phyloP scores from a whole-genome alignment of 1,284 basidiomycete species.

The Rugosomyces carneus region DNA sequence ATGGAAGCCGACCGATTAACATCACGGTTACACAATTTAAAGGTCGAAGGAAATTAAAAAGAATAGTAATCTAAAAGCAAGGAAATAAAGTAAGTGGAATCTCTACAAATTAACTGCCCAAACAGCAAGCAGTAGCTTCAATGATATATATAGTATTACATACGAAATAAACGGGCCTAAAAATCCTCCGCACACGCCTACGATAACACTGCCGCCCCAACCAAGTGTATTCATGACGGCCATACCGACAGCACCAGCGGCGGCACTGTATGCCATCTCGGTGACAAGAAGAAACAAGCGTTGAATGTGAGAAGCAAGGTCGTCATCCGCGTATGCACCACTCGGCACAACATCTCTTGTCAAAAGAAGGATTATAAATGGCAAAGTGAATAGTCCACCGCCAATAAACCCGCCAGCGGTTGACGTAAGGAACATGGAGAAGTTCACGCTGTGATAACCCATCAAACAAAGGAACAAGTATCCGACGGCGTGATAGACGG shows the following conservation, averaged over 20 bases:
- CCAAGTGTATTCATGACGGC: slow-evolving; percentile 3
- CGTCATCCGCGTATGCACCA: background rate
- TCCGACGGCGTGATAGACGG: slow-evolving; percentile 14
- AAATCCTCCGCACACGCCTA: slow-evolving; percentile 6
- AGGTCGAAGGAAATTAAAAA: background rate
- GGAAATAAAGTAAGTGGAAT: background rate
- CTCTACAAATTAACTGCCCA: background rate
- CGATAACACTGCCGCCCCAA: slow-evolving; percentile 2
- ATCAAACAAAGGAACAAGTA: slow-evolving; percentile 2
- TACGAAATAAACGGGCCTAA: slow-evolving; percentile 10
- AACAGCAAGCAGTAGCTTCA: slow-evolving; percentile 7
- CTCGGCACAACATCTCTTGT: background rate
- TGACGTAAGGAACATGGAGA: slow-evolving; percentile 3
- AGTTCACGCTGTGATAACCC: background rate
- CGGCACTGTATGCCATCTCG: slow-evolving; percentile 13
- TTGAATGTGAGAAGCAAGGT: background rate
- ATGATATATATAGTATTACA: slow-evolving; percentile 2
- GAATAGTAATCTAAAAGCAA: background rate
- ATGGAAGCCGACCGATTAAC: background rate
- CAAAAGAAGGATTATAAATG: slow-evolving; percentile 13
- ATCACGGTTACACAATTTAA: background rate
- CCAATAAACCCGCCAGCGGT: slow-evolving; percentile 12
- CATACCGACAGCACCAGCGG: slow-evolving; percentile 10
- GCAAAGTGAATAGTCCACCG: slow-evolving; percentile 16
- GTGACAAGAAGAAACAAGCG: slow-evolving; percentile 4